Percentiles rank a stretch among this genome's conserved stretches.
phyloP scores from a whole-genome alignment of 352 stramenopile species.

The Phytophthora constricta region DNA sequence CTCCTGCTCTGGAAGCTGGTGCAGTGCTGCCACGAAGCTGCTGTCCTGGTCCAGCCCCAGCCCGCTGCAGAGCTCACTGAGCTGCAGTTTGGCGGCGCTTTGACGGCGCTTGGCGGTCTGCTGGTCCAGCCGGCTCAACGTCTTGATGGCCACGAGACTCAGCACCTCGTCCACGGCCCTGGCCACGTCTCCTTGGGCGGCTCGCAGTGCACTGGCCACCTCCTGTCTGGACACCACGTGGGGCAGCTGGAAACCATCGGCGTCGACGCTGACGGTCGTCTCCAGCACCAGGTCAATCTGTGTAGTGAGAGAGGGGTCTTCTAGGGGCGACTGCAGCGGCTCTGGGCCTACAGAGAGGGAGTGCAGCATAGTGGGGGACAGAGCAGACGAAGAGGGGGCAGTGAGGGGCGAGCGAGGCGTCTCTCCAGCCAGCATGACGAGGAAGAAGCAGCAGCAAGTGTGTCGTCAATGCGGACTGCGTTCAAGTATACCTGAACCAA shows the following conservation, averaged over 20 bases:
- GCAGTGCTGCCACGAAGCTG: slow-evolving; percentile 56
- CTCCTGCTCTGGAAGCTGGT: slow-evolving; percentile 53
- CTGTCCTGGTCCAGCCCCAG: slow-evolving; percentile 60
- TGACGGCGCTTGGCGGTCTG: slow-evolving; percentile 23
- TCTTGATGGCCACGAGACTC: slow-evolving; percentile 58
- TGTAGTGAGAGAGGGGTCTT: slow-evolving; percentile 6
- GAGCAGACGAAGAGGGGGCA: slow-evolving; percentile 22
- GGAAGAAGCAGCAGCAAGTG: background rate
- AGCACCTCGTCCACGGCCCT: slow-evolving; percentile 66
- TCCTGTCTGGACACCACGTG: slow-evolving; percentile 44
- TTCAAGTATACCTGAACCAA: background rate
- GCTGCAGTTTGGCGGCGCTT: slow-evolving; percentile 46
- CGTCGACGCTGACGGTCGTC: slow-evolving; percentile 50
- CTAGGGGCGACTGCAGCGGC: background rate
- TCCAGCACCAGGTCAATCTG: slow-evolving; percentile 61
- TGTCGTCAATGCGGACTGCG: slow-evolving; percentile 14
- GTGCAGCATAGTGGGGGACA: slow-evolving; percentile 20
- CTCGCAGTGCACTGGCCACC: slow-evolving; percentile 38
- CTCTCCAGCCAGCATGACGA: slow-evolving; percentile 8
- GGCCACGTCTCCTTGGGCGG: slow-evolving; percentile 51
- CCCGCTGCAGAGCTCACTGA: slow-evolving; percentile 58
- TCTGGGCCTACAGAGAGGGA: slow-evolving; percentile 1
- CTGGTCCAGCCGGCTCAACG: slow-evolving; percentile 50
- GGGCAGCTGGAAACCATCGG: slow-evolving; percentile 48
- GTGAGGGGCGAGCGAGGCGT: background rate